Conservation (phyloP, 768 basidiomycete genomes). For the Agaricus blazei region DNA sequence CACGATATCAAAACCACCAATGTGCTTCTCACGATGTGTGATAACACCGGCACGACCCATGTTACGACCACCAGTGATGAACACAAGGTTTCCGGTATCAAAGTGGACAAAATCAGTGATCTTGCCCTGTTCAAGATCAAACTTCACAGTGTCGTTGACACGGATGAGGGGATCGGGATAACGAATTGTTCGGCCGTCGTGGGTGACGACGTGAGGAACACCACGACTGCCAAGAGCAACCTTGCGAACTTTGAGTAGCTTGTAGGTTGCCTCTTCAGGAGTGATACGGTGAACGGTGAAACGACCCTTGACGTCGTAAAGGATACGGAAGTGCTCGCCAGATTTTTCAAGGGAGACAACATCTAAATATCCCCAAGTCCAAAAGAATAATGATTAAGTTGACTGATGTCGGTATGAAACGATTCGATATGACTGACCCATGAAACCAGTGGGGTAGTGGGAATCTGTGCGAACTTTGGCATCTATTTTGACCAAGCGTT, state of each 20-base stretch:
- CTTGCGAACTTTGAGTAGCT: slow-evolving; percentile 91
- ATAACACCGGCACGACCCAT: slow-evolving; percentile 98
- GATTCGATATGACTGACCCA: slow-evolving; percentile 55
- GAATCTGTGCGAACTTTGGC: slow-evolving; percentile 97
- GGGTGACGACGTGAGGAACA: slow-evolving; percentile 96
- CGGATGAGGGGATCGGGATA: slow-evolving; percentile 96
- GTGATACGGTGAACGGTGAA: slow-evolving; percentile 99
- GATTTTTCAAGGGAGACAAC: slow-evolving; percentile 98
- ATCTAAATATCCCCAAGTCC: slow-evolving; percentile 42
- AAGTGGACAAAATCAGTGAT: slow-evolving; percentile 92
- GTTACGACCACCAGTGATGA: slow-evolving; percentile 99
- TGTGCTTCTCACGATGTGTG: slow-evolving; percentile 93
- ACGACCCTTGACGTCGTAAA: slow-evolving; percentile 99
- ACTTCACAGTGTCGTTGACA: slow-evolving; percentile 97
- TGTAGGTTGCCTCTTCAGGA: slow-evolving; percentile 93
- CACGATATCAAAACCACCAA: slow-evolving; percentile 98
- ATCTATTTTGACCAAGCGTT: slow-evolving; percentile 98
- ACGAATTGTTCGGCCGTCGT: slow-evolving; percentile 99
- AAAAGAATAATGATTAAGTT: background rate
- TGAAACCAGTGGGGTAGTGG: slow-evolving; percentile 96
- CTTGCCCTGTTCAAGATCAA: slow-evolving; percentile 92
- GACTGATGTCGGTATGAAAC: background rate
- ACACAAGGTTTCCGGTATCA: slow-evolving; percentile 95
- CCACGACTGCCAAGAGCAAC: slow-evolving; percentile 90
- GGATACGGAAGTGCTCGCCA: slow-evolving; percentile 97